Base-by-base conservation (phyloP, 2,329 filamentous ascomycete genomes). In the Pseudogymnoascus sp. region DNA sequence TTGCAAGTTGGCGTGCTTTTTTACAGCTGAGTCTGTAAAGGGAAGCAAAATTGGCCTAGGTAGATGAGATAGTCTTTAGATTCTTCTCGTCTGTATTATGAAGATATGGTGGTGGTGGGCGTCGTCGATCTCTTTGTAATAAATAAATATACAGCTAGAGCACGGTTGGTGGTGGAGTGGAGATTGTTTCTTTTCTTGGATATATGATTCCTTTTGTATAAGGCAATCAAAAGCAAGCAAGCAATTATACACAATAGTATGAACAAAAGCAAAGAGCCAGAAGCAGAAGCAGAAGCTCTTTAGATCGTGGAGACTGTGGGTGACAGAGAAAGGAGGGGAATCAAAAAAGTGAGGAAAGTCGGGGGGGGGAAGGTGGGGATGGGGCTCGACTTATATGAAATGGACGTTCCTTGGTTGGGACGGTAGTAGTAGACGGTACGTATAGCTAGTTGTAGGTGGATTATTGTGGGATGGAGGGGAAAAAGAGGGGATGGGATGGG, bases 11-110 rank as follows among this genome's bases (percentile, higher is more conserved):
- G 53, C 33, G 28, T 35, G 53, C 53, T 59, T 59, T 14, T 59
- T 3, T 33, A 59, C 53, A 59, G 53, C 53, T 59, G 11, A 18
- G 3, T 59, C 53, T 59, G 53, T 38, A 59, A 59, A 59, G 3
- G n/a, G 31, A 59, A 59, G 56, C 56, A 59, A 59, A 59, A 50
- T 50, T 50, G 44, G 44, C 44, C 44, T 28, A 25, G 44, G 44
- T n/a, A 37, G 33, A 37, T 14, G 33, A 14, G 12, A 37, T 12
- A 4, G 23, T 50, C n/a, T 50, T 14, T 50, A 6, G 44, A 50
- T 28, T 50, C 44, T 50, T 50, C 16, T 16, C 44, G n/a, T 50
- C 23, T 28, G 23, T 28, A 16, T 50, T 50, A 50, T 28, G 23
- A 50, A 50, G 44, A 50, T 28, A 50, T 50, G 0, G 12, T 50